Base-by-base conservation (phyloP, 1,284 basidiomycete species). In the Anthracocystis walkeri region DNA sequence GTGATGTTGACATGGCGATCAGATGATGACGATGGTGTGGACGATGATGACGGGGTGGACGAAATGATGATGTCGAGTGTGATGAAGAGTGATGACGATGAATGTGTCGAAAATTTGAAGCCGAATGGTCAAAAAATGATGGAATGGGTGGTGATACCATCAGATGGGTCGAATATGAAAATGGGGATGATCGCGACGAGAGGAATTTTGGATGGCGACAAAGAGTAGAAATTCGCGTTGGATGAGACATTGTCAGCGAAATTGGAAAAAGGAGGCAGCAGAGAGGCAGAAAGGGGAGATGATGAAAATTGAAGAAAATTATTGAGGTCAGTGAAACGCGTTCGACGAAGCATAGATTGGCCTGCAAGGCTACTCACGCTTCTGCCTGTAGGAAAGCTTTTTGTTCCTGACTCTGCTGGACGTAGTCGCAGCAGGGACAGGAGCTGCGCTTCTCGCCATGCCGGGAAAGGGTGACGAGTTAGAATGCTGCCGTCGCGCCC, bases 371-470 rank as follows among this genome's bases (percentile, higher is more conserved):
- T 35, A 80, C 79, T 66, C 58, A 80, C 79, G 67, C 64, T 80
- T 80, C 61, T 80, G 79, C 51, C 75, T 72, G 62, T 77, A 79
- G 12, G 74, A 77, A 51, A 80, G 77, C 70, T 80, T 80, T 55
- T 80, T 80, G 61, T 77, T 80, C 60, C 79, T 76, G 67, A 80
- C 77, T 73, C 79, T 78, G 73, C 79, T 80, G 65, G 77, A 75
- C 62, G 77, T 55, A 20, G 73, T 71, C 67, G 67, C 73, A 71
- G 73, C 67, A 64, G 73, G 73, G 60, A 54, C 67, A 66, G 73
- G 64, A 66, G 64, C 73, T 27, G 64, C 73, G 60, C 73, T 51
- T 75, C 67, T 66, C 64, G 67, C 73, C 73, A 75, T 75, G 67
- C 73, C 73, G 73, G 55, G 61, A 49, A 33, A 18, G 42, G 64